Percentiles rank a stretch among this genome's conserved stretches.
Evolutionary conservation across 495 filamentous ascomycete genomes (phyloP).

Genomic region (Penicillium diatomitis): DNA sequence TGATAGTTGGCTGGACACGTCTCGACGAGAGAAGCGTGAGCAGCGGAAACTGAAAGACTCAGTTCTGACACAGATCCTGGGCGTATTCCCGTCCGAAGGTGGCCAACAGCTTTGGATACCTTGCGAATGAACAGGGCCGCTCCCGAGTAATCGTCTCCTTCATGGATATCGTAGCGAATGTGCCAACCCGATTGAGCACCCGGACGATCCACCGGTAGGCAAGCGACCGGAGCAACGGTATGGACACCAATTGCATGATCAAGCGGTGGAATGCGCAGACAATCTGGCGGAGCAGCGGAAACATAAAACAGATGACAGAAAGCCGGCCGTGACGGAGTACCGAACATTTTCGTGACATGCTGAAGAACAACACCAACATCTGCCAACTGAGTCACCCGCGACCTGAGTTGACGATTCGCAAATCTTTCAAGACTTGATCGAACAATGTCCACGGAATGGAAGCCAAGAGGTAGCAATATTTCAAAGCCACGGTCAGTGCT

Average conservation of each 20-base stretch:
- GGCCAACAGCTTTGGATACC: slow-evolving; percentile 11
- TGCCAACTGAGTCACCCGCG: neutral
- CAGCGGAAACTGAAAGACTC: slow-evolving; percentile 6
- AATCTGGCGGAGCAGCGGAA: slow-evolving; percentile 5
- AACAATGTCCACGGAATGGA: slow-evolving; percentile 11
- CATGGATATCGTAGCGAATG: slow-evolving; percentile 10
- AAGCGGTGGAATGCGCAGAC: slow-evolving; percentile 8
- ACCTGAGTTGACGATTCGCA: slow-evolving; percentile 1
- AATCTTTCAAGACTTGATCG: slow-evolving; percentile 7
- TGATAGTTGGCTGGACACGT: slow-evolving; percentile 2
- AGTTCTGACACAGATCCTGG: slow-evolving; percentile 12
- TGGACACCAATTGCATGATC: slow-evolving; percentile 18
- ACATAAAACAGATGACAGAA: slow-evolving; percentile 18
- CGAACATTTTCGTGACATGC: slow-evolving; percentile 8
- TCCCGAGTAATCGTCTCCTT: neutral
- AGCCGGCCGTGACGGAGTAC: slow-evolving; percentile 5
- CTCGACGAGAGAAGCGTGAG: slow-evolving; percentile 8
- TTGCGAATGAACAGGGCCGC: slow-evolving; percentile 12
- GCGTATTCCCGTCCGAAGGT: slow-evolving; percentile 17
- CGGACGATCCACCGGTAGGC: slow-evolving; percentile 5
- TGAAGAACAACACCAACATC: slow-evolving; percentile 7
- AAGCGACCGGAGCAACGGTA: slow-evolving; percentile 13
- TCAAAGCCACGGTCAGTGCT: slow-evolving; percentile 5
- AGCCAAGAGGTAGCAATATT: slow-evolving; percentile 14
- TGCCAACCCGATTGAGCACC: slow-evolving; percentile 13